Evolutionary conservation across 2,329 filamentous ascomycete species (phyloP), one percentile per base, ranked within the genome.

Genomic region (Colletotrichum sp.): DNA sequence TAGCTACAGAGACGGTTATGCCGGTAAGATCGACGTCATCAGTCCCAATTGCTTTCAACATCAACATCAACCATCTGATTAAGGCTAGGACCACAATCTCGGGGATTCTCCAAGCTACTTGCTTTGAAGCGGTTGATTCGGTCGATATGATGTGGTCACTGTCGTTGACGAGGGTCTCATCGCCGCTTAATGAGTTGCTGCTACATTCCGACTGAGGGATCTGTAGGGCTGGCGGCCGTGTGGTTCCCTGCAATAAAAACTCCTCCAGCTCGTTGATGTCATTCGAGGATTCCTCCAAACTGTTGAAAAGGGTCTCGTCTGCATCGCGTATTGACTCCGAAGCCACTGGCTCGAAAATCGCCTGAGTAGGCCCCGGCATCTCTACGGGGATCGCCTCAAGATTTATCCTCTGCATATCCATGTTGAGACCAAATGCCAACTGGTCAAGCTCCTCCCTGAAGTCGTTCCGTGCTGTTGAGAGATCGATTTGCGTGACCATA

Each of bases 181-280:
- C 43, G 4, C 43, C 43, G 43, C 43, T 52, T 0, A 2, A 52
- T 1, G 43, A 52, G 43, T 4, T 52, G 43, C 43, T 2, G n/a
- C 43, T 52, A 13, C 2, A 52, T 8, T 21, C 43, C 1, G 43
- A 2, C 10, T 3, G 43, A 21, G n/a, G 3, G 5, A 52, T 52
- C 0, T 13, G 3, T 0, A 52, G 3, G 0, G 43, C 43, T 1
- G 43, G 43, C 43, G 43, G 43, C n/a, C n/a, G n/a, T 8, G 0
- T 7, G 0, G n/a, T 13, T 13, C 0, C 43, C 4, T 52, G 43
- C 0, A 52, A 0, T 0, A 52, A 2, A 21, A 52, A 21, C 10
- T 52, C 43, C n/a, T 3, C 0, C 6, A 52, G n/a, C 10, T 52
- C 43, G n/a, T 13, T 21, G n/a, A 52, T 13, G 6, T 12, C 43